Evolutionary conservation across 2,329 filamentous ascomycete species (phyloP).

Genomic region (Claviceps sp.): DNA sequence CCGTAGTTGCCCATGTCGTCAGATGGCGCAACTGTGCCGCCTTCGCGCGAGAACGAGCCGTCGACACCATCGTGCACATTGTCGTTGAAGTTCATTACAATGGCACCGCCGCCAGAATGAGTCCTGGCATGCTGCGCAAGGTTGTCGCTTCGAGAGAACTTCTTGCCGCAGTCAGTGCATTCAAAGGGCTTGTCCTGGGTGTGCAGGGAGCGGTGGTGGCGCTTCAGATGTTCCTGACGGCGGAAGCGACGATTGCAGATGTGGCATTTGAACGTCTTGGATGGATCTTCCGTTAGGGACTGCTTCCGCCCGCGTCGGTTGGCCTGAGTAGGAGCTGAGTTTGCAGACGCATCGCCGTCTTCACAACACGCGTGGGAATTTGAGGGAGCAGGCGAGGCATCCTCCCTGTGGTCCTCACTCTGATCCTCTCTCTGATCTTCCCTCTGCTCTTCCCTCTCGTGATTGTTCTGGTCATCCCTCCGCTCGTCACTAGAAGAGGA

Average conservation of each 20-base stretch:
- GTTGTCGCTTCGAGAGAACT: conserved; percentile 97
- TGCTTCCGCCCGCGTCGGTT: conserved; percentile 97
- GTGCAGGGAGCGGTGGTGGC: conserved; percentile 95
- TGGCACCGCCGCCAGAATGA: conserved; percentile 67
- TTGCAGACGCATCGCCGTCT: conserved; percentile 31
- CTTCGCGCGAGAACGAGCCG: conserved; percentile 26
- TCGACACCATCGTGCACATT: conserved; percentile 52
- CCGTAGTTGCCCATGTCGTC: conserved; percentile 58
- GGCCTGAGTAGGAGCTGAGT: conserved; percentile 41
- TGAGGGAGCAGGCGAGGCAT: conserved; percentile 22
- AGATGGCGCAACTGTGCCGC: conserved; percentile 27
- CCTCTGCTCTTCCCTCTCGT: no score
- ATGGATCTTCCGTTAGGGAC: conserved; percentile 91
- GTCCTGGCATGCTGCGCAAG: conserved; percentile 91
- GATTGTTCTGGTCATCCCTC: conserved; percentile 9
- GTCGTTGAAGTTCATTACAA: conserved; percentile 81
- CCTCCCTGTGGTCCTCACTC: conserved; percentile 23
- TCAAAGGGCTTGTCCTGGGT: conserved; percentile 98
- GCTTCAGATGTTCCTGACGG: conserved; percentile 95
- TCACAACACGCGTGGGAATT: conserved; percentile 23
- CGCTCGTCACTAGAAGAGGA: conserved; percentile 22
- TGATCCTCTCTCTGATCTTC: no score
- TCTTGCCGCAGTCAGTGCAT: conserved; percentile 96
- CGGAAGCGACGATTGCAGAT: conserved; percentile 95
- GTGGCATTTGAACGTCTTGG: conserved; percentile 95